Percentiles rank a stretch among this genome's conserved stretches.
phyloP scores from a whole-genome alignment of 768 basidiomycete genomes.

The Nevesoporus exiguus region DNA sequence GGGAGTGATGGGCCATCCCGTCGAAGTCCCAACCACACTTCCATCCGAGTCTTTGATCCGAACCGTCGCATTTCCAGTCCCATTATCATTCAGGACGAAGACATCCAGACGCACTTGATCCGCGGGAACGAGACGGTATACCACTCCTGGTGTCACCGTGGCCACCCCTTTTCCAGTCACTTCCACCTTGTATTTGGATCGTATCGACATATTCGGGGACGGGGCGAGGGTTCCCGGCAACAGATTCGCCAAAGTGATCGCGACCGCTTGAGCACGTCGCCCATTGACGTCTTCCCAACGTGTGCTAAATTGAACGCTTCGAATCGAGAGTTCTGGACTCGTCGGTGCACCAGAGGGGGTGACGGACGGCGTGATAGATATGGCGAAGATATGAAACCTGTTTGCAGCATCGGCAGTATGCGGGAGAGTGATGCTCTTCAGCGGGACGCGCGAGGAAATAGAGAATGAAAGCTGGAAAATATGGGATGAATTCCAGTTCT shows the following conservation, averaged over 20 bases:
- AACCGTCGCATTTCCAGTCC: conserved; percentile 28
- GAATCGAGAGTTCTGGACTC: conserved; percentile 36
- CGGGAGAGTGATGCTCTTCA: conserved; percentile 47
- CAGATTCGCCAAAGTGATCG: conserved; percentile 51
- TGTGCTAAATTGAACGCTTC: conserved; percentile 42
- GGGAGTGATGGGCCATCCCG: conserved; percentile 37
- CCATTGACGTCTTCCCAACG: conserved; percentile 42
- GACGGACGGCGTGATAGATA: conserved; percentile 38
- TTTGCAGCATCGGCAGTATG: conserved; percentile 19
- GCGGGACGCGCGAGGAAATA: conserved; percentile 37
- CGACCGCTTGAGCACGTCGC: conserved; percentile 44
- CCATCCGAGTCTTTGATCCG: conserved; percentile 35
- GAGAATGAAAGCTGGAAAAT: conserved; percentile 46
- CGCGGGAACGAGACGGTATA: conserved; percentile 46
- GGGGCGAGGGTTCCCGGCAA: conserved; percentile 33
- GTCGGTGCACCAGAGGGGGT: conserved; percentile 23
- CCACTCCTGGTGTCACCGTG: conserved; percentile 40
- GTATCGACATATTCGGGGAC: conserved; percentile 31
- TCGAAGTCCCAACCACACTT: conserved; percentile 33
- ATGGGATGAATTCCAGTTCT: conserved; percentile 41
- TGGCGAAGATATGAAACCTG: conserved; percentile 45
- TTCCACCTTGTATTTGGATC: conserved; percentile 34
- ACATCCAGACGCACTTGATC: conserved; percentile 53
- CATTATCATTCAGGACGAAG: conserved; percentile 36
- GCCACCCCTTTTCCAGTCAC: conserved; percentile 37